phyloP scores from a whole-genome alignment of 768 basidiomycete species.

The Strobilomyces dryophilus region DNA sequence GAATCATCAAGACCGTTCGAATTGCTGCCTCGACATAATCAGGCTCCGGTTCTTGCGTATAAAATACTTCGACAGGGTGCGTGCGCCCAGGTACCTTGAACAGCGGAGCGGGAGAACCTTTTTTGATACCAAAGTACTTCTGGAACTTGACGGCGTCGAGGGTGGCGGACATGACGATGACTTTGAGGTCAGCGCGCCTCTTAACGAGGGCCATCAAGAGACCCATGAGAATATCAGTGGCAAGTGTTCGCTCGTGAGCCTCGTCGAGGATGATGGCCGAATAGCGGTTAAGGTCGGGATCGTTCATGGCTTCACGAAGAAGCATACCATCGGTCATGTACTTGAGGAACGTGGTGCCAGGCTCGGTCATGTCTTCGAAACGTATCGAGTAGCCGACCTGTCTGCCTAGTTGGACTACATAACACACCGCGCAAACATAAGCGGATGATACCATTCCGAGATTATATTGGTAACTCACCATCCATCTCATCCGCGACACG shows the following conservation, averaged over 20 bases:
- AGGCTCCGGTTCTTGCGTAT: conserved; percentile 87
- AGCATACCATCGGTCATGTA: conserved; percentile 99
- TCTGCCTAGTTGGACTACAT: conserved; percentile 80
- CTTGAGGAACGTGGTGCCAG: conserved; percentile 93
- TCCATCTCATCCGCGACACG: conserved; percentile 99
- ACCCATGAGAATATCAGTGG: conserved; percentile 98
- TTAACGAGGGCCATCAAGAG: conserved; percentile 82
- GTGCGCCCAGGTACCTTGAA: conserved; percentile 93
- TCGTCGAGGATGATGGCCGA: conserved; percentile 99
- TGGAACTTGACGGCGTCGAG: conserved; percentile 96
- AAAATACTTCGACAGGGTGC: conserved; percentile 94
- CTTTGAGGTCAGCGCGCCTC: conserved; percentile 83
- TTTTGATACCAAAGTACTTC: conserved; percentile 73
- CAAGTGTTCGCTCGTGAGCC: conserved; percentile 96
- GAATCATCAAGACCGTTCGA: conserved; percentile 94
- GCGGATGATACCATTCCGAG: neutral
- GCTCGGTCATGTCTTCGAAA: conserved; percentile 82
- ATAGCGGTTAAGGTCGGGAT: conserved; percentile 82
- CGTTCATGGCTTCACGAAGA: conserved; percentile 98
- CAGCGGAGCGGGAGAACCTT: conserved; percentile 53
- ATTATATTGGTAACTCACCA: conserved; percentile 47
- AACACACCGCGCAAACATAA: conserved; percentile 4
- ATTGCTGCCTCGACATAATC: conserved; percentile 98
- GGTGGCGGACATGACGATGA: conserved; percentile 98
- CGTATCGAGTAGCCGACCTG: conserved; percentile 98